Evolutionary conservation across 1,284 basidiomycete species (phyloP), one percentile per base, ranked within the genome.

Genomic region (Golubevia sp.): DNA sequence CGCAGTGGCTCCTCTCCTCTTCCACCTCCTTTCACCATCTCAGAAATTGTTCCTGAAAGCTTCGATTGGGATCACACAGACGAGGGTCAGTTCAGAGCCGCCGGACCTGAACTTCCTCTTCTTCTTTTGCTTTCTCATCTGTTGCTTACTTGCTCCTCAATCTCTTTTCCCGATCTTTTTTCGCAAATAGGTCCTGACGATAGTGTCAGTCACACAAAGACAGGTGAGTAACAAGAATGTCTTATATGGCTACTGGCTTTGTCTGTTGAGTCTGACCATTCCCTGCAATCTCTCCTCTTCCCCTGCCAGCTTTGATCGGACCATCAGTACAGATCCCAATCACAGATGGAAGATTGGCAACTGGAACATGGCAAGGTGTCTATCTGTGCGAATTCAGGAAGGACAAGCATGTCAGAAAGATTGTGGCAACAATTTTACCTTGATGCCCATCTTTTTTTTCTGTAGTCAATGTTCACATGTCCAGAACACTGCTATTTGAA

Each of bases 1-100:
- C n/a, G n/a, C n/a, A n/a, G n/a, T n/a, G n/a, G n/a, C n/a, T n/a
- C n/a, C n/a, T n/a, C n/a, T n/a, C n/a, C n/a, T n/a, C n/a, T n/a
- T n/a, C n/a, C n/a, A n/a, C n/a, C n/a, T n/a, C n/a, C n/a, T n/a
- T n/a, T n/a, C n/a, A n/a, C n/a, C n/a, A n/a, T n/a, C n/a, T n/a
- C n/a, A n/a, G n/a, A n/a, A n/a, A 27, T 73, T 44, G 79, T 85
- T 0, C 84, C 84, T 20, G 80, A 84, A 48, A 71, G 69, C 0
- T 64, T 84, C 0, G 76, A 79, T 0, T 85, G 83, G 83, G 69
- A 74, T 23, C 85, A 86, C 71, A 83, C 79, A 23, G 84, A 84
- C 62, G 76, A 76, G 44, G 76, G 30, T 34, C 11, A 34, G 30
- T 34, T 34, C 30, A n/a, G n/a, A n/a, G n/a, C n/a, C n/a, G n/a